Base-by-base conservation (phyloP, 495 filamentous ascomycete species). In the Neurospora sp. region DNA sequence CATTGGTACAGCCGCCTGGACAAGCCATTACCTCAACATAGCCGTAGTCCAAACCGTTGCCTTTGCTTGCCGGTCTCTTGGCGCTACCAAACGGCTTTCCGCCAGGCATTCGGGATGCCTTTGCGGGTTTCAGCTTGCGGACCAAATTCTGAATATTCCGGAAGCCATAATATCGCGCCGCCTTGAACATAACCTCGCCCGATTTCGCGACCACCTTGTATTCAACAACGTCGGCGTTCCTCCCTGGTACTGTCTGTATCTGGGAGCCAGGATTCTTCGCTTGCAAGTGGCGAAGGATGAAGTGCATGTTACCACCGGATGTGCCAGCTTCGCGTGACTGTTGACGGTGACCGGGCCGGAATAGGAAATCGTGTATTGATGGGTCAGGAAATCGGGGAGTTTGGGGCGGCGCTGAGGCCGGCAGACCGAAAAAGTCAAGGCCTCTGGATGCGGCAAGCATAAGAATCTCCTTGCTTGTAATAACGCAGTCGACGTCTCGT, bases 11-110 rank as follows among this genome's bases (percentile, higher is more conserved):
- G 1, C 96, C 96, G 10, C 96, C 96, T 0, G 96, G 96, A 82
- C 96, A 99, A 38, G 96, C 96, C 96, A 99, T 99, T 41, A 99
- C 96, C 78, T 99, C 96, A 12, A 99, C 93, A 81, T 97, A 98
- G 31, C 89, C 89, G 77, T 93, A 94, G 14, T 96, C 92, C 6
- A 86, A 80, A 16, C 83, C 82, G 3, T 76, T 71, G 14, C 81
- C 61, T 72, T 83, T 83, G 9, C 80, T 79, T 73, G 83, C 76
- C 73, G 86, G 80, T 75, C 82, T 83, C 76, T 88, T 80, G 27
- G 85, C 81, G 10, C 81, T 79, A 2, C 82, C 83, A 40, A 80
- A 77, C 2, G 82, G 78, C 73, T 85, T 91, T 8, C 87, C 91
- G 12, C 93, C 93, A 1, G 94, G 93, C 83, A 97, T 89, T 41